Evolutionary conservation across 1,139 yeast species (phyloP).

Genomic region (Geotrichum citri-aurantii): DNA sequence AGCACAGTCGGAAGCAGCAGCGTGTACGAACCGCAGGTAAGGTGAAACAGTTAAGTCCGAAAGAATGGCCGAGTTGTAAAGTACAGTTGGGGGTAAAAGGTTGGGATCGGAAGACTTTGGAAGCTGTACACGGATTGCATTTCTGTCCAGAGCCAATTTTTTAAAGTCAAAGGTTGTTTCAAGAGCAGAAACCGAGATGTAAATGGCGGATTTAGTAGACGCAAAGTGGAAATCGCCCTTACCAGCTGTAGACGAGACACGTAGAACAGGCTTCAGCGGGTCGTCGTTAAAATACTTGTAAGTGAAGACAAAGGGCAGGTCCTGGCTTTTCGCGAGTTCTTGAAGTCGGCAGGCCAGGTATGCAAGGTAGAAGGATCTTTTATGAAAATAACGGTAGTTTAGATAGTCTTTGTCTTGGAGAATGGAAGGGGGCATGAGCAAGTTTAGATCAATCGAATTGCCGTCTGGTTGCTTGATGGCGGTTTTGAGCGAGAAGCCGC

Average conservation of each 20-base stretch:
- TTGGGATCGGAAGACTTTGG: slow-evolving; percentile 26
- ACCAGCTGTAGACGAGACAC: slow-evolving; percentile 21
- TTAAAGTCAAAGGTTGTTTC: slow-evolving; percentile 63
- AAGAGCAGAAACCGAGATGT: slow-evolving; percentile 69
- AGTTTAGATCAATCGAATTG: slow-evolving; percentile 65
- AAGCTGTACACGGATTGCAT: slow-evolving; percentile 50
- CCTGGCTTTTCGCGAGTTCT: slow-evolving; percentile 48
- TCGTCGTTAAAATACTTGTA: slow-evolving; percentile 48
- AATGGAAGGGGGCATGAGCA: slow-evolving; percentile 70
- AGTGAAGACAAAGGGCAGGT: slow-evolving; percentile 43
- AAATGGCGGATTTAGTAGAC: slow-evolving; percentile 65
- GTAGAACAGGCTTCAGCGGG: slow-evolving; percentile 33
- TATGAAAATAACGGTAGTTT: slow-evolving; percentile 84
- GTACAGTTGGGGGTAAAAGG: slow-evolving; percentile 69
- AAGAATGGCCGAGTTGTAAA: slow-evolving; percentile 75
- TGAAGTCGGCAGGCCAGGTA: slow-evolving; percentile 63
- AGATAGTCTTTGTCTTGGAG: slow-evolving; percentile 85
- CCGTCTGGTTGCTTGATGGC: slow-evolving; percentile 62
- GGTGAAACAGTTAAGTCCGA: slow-evolving; percentile 63
- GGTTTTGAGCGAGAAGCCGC: slow-evolving; percentile 84
- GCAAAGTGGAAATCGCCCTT: slow-evolving; percentile 47
- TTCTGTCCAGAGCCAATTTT: slow-evolving; percentile 69
- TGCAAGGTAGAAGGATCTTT: slow-evolving; percentile 81
- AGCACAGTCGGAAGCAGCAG: slow-evolving; percentile 68
- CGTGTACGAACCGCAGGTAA: slow-evolving; percentile 68